phyloP scores from a whole-genome alignment of 108 stramenopile species.

The Cyclotella baltica region DNA sequence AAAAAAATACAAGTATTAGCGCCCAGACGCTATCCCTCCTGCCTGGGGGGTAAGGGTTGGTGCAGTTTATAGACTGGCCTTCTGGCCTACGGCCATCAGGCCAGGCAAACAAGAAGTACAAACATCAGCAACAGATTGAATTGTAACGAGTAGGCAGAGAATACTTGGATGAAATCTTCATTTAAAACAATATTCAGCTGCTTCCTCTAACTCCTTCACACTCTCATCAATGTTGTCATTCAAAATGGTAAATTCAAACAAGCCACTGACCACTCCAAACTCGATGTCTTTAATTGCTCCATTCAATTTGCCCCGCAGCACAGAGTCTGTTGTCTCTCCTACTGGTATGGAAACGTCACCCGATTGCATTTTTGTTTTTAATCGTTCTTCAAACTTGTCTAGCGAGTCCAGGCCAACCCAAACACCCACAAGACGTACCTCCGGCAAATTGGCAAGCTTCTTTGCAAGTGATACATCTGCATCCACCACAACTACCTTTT shows the following conservation, averaged over 20 bases:
- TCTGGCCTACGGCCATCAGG: too few relatives aligned
- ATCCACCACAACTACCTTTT: slow-evolving; percentile 78
- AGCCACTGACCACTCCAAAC: slow-evolving; percentile 80
- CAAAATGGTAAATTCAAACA: slow-evolving; percentile 89
- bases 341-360: slow-evolving; percentile 59
- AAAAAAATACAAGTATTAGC: too few relatives aligned
- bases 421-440: slow-evolving; percentile 74
- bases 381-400: slow-evolving; percentile 65
- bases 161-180: too few relatives aligned
- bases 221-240: slow-evolving; percentile 75
- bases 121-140: too few relatives aligned
- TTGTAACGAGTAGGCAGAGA: too few relatives aligned
- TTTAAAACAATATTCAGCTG: slow-evolving; percentile 76
- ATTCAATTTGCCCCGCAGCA: slow-evolving; percentile 63
- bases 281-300: slow-evolving; percentile 85
- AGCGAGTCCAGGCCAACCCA: slow-evolving; percentile 83
- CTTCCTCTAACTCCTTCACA: slow-evolving; percentile 67
- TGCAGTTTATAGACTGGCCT: too few relatives aligned
- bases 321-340: slow-evolving; percentile 67
- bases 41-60: too few relatives aligned
- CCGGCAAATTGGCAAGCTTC: slow-evolving; percentile 55
- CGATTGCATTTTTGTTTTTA: slow-evolving; percentile 60
- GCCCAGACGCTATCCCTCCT: too few relatives aligned
- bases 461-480: slow-evolving; percentile 72
- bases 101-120: too few relatives aligned